Evolutionary conservation across 2,329 filamentous ascomycete species (phyloP), one percentile per base, ranked within the genome.

Genomic region (Alternaria sp.): DNA sequence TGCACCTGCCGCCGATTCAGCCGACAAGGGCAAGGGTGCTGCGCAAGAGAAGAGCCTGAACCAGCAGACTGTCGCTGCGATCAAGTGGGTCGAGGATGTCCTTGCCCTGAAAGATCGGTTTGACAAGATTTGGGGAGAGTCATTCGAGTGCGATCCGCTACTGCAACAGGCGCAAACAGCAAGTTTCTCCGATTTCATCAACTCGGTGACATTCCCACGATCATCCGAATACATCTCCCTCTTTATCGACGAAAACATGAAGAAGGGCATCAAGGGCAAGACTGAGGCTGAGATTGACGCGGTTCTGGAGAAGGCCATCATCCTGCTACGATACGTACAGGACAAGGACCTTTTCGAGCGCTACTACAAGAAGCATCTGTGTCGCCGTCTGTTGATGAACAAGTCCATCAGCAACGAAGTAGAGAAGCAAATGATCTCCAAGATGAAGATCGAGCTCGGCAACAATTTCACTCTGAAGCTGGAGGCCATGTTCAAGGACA

Each of bases 361-460:
- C 5, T 99, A 99, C 80, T 98, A 99, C 84, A 97, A 98, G 84
- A 97, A 97, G 78, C 96, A 99, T 81, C 86, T 99, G 23, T 95
- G 93, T 47, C 91, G 93, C 63, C 89, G 96, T 55, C 83, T 99
- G 45, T 84, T 99, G 17, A 92, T 96, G 81, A 92, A 91, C 76
- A 96, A 96, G 73, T 95, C 93, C 0, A 90, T 96, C 70, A 97
- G 92, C 76, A 90, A 93, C 68, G 95, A 97, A 74, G 93, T 93
- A 1, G 96, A 99, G 81, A 94, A 95, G 78, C 91, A 96, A 74
- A 96, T 99, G 88, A 96, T 99, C 56, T 91, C 90, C 0, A 92
- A 95, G 67, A 97, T 99, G 93, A 98, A 97, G 86, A 89, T 96
- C 75, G 95, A 97, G 78, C 89, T 98, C 56, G 96, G 96, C 43